Evolutionary conservation across 768 basidiomycete species (phyloP).

Genomic region (Crepidotus variabilis): DNA sequence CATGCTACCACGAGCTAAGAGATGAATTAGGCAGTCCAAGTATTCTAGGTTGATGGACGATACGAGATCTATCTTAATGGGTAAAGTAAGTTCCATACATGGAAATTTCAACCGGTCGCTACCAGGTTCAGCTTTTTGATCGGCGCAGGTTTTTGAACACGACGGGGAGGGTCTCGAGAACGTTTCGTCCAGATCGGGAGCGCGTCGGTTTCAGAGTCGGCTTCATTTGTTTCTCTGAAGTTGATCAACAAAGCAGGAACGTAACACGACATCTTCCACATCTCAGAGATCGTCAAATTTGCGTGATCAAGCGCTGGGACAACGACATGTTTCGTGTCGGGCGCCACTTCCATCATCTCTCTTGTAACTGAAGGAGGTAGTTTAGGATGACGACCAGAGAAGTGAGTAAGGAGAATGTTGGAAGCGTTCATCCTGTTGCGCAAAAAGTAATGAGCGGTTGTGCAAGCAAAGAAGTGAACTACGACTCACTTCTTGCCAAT

Average conservation of each 20-base stretch:
- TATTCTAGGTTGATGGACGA: no score
- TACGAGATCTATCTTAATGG: no score
- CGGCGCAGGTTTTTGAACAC: no score
- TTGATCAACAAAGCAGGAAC: slow-evolving; percentile 48
- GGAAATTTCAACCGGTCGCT: no score
- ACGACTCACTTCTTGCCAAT: slow-evolving; percentile 61
- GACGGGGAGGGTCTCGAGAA: no score
- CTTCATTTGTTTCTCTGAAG: background rate
- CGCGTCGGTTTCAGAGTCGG: background rate
- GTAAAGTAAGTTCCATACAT: no score
- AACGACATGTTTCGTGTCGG: slow-evolving; percentile 40
- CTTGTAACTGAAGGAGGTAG: slow-evolving; percentile 53
- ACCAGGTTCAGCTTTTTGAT: no score
- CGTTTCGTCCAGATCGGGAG: background rate
- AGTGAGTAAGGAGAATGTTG: slow-evolving; percentile 89
- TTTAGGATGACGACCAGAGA: slow-evolving; percentile 91
- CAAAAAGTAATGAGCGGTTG: background rate
- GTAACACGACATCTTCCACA: slow-evolving; percentile 87
- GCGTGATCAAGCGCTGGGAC: slow-evolving; percentile 83
- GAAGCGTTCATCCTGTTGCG: slow-evolving; percentile 73
- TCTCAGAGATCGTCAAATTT: slow-evolving; percentile 65
- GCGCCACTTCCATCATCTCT: slow-evolving; percentile 9
- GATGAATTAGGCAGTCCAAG: no score
- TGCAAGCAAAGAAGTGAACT: slow-evolving; percentile 7
- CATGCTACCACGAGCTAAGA: no score